phyloP scores from a whole-genome alignment of 257 asterid species.

The Capsicum rhomboideum region DNA sequence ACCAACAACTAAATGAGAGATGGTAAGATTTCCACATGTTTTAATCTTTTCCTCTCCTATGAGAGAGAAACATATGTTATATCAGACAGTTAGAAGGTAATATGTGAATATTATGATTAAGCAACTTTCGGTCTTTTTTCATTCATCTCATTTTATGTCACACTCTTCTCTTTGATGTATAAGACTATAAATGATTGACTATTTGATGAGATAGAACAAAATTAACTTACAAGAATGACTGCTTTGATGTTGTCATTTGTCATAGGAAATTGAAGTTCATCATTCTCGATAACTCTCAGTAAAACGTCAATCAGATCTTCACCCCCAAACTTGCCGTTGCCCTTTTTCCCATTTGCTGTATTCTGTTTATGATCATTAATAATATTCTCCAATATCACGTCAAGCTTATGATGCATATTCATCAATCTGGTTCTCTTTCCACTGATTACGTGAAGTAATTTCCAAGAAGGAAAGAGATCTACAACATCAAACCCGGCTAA shows the following conservation, averaged over 20 bases:
- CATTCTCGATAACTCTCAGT: background rate
- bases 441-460: background rate
- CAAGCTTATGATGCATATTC: background rate
- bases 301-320: conserved; percentile 1
- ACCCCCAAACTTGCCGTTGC: background rate
- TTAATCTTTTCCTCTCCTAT: too few relatives aligned
- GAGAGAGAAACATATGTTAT: too few relatives aligned
- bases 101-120: too few relatives aligned
- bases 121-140: too few relatives aligned
- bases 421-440: background rate
- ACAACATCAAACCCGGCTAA: background rate
- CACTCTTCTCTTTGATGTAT: too few relatives aligned
- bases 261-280: background rate
- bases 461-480: background rate
- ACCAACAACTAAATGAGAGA: too few relatives aligned
- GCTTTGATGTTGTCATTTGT: conserved; percentile 3
- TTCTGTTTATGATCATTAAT: background rate
- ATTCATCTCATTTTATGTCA: too few relatives aligned
- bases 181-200: background rate
- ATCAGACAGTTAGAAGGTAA: too few relatives aligned
- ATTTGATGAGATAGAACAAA: background rate
- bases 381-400: background rate
- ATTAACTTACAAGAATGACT: background rate
- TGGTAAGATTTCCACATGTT: too few relatives aligned
- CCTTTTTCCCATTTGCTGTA: background rate